Evolutionary conservation across 2,329 filamentous ascomycete genomes (phyloP).

Genomic region (Colletotrichum liaoningense): DNA sequence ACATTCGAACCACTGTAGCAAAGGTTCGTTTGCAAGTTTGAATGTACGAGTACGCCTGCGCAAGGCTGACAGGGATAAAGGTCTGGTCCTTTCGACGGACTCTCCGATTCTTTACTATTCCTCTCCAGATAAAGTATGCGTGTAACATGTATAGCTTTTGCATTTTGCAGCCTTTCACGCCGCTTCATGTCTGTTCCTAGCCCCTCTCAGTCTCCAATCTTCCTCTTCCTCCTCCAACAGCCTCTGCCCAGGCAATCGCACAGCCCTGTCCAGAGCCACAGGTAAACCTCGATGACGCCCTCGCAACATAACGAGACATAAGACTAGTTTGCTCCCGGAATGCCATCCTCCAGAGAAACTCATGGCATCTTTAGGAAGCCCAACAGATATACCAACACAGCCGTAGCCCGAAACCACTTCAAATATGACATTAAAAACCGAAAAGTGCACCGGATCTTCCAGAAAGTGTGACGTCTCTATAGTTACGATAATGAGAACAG

Average conservation of each 20-base stretch:
- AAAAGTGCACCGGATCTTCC: slow-evolving; percentile 62
- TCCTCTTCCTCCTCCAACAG: slow-evolving; percentile 46
- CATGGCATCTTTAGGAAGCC: slow-evolving; percentile 63
- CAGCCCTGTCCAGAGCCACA: slow-evolving; percentile 65
- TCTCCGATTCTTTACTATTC: too few relatives aligned
- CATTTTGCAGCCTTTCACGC: neutral
- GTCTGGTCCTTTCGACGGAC: too few relatives aligned
- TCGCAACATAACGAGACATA: slow-evolving; percentile 67
- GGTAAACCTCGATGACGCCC: slow-evolving; percentile 68
- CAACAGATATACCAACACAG: slow-evolving; percentile 70
- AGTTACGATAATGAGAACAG: slow-evolving; percentile 68
- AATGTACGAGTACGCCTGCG: too few relatives aligned
- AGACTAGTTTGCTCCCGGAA: slow-evolving; percentile 66
- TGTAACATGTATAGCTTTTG: too few relatives aligned
- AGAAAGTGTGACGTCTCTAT: slow-evolving; percentile 69
- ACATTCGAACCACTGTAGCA: too few relatives aligned
- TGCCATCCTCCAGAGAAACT: slow-evolving; percentile 68
- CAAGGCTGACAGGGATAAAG: too few relatives aligned
- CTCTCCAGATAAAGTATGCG: too few relatives aligned
- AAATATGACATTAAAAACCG: slow-evolving; percentile 70
- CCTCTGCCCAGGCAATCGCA: slow-evolving; percentile 53
- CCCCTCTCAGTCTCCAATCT: slow-evolving; percentile 25
- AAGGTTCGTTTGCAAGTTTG: too few relatives aligned
- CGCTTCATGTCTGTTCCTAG: neutral
- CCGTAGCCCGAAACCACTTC: slow-evolving; percentile 70